Evolutionary conservation across 2,329 filamentous ascomycete genomes (phyloP).

Genomic region (Emergomyces pasteurianus): DNA sequence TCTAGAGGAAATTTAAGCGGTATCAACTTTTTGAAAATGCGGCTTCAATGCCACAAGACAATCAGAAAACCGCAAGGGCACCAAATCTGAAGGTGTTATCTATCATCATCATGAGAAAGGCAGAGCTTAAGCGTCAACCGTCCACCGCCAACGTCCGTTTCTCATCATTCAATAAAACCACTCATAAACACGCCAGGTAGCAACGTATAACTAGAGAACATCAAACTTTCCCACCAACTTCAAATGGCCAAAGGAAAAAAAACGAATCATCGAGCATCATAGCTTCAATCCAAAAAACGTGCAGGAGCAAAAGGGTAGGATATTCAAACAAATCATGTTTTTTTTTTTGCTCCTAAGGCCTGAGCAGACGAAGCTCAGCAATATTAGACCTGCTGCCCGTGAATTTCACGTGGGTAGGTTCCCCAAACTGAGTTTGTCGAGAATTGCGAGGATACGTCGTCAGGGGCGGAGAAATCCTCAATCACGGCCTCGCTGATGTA

Average conservation of each 20-base stretch:
- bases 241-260: not conserved
- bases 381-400: not conserved
- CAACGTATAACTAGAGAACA: not conserved
- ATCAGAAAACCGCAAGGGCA: not conserved
- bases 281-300: not conserved
- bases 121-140: not conserved
- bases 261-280: not conserved
- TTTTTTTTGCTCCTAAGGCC: not conserved
- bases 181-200: not conserved
- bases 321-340: not conserved
- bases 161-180: not conserved
- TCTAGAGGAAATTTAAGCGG: not conserved
- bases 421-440: not conserved
- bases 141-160: not conserved
- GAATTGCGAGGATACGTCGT: not conserved
- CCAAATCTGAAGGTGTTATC: not conserved
- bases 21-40: not conserved
- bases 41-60: not conserved
- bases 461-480: not conserved
- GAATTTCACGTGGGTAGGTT: not conserved
- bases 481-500: not conserved
- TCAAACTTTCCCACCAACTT: not conserved
- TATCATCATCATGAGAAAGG: not conserved
- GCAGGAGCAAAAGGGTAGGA: not conserved
- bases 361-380: not conserved